Evolutionary conservation across 2,329 filamentous ascomycete species (phyloP), one percentile per base, ranked within the genome.

Genomic region (Phoma herbarum): DNA sequence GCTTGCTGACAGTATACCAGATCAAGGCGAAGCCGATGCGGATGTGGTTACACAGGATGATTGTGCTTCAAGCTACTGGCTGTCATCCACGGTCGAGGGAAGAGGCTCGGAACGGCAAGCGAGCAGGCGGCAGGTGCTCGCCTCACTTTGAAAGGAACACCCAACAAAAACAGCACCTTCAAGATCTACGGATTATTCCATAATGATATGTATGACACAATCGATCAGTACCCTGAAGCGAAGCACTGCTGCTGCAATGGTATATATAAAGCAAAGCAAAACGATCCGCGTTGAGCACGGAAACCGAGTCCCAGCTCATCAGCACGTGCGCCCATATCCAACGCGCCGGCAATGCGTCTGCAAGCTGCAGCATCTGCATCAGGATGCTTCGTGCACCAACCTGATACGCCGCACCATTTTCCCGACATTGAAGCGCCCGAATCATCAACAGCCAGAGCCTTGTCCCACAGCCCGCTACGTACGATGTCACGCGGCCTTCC

Each of bases 301-400:
- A n/a, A 49, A 12, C n/a, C 16, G 44, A 39, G 8, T 11, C 5
- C 25, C 12, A 23, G 7, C 41, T 22, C 37, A 26, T 14, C 25
- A 46, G 35, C 45, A 53, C 53, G 57, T 60, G 49, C 58, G 47
- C 42, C 50, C 49, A 39, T 66, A 42, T 62, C 52, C 59, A 69
- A 68, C 66, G 67, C 67, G 66, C 51, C 60, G 41, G 55, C 51
- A 52, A 71, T 71, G 69, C 68, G 67, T 55, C 61, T 62, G 67
- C 63, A 62, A 44, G 64, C 61, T 72, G 69, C 67, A 69, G 35
- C 54, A 46, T 67, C 56, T 63, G 63, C 55, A 52, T 41, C 55
- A 60, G 53, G 45, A 64, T 56, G 62, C 61, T 60, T 65, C 52
- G 59, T 66, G 65, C 65, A 59, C 31, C 51, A 53, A 42, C 63